These are phyloP conservation scores for Claviceps arundinis DNA, from an alignment of 2,329 filamentous ascomycete species.

Conservation along the genomic window DNA sequence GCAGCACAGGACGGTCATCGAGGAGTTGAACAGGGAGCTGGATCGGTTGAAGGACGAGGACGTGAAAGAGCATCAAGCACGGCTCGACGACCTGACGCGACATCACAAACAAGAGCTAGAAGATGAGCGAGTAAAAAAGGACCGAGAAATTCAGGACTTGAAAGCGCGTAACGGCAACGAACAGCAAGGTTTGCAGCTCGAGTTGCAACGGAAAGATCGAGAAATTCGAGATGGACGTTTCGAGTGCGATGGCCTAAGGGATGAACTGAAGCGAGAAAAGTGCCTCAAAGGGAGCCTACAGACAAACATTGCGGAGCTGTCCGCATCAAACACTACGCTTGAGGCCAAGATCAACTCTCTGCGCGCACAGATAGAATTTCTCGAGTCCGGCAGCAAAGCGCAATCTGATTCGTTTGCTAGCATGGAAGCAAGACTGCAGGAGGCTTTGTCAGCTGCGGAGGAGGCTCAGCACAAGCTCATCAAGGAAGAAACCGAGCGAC, in stretches of 20 bases:
- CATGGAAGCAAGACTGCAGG: constrained; percentile 68
- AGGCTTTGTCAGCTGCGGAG: constrained; percentile 57
- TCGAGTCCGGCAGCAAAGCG: constrained; percentile 80
- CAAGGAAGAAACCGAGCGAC: constrained; percentile 77
- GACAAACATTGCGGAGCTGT: constrained; percentile 42
- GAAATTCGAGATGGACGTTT: constrained; percentile 37
- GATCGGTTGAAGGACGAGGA: constrained; percentile 27
- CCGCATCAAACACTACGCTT: constrained; percentile 49
- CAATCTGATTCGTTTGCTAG: constrained; percentile 76
- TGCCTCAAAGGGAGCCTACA: constrained; percentile 41
- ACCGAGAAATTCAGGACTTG: constrained; percentile 54
- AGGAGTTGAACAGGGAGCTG: constrained; percentile 32
- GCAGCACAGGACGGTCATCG: constrained; percentile 20
- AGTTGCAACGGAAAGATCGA: constrained; percentile 38
- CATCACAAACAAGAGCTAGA: constrained; percentile 52
- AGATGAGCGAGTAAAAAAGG: constrained; percentile 44
- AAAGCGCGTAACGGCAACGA: constrained; percentile 38
- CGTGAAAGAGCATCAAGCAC: constrained; percentile 50
- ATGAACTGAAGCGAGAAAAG: constrained; percentile 49
- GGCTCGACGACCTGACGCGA: constrained; percentile 50
- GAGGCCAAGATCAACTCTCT: constrained; percentile 66
- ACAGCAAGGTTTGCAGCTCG: constrained; percentile 35
- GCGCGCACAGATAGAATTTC: constrained; percentile 71
- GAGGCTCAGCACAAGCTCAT: constrained; percentile 69
- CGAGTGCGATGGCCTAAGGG: constrained; percentile 30